Conservation (phyloP, 345 rosid species). For the Linum lewisii region DNA sequence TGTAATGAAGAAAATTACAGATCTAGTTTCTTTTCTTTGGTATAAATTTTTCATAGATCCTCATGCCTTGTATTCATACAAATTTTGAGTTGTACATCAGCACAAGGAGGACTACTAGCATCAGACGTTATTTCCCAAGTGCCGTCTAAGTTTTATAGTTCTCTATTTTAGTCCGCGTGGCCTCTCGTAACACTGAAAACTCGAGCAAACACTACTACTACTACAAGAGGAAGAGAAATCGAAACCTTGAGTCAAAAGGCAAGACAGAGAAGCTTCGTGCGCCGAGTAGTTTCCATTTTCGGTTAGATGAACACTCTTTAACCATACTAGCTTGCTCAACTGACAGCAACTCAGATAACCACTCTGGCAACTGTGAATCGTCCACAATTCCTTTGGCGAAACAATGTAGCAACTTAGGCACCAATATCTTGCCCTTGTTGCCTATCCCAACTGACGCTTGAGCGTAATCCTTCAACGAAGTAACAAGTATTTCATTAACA, state of each 20-base stretch:
- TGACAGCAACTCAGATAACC: conserved; percentile 49
- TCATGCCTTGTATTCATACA: too few relatives aligned
- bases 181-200: too few relatives aligned
- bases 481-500: conserved; percentile 32
- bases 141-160: too few relatives aligned
- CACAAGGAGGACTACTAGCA: too few relatives aligned
- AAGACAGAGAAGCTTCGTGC: conserved; percentile 36
- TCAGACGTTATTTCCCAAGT: too few relatives aligned
- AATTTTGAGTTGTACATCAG: too few relatives aligned
- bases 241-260: conserved; percentile 54
- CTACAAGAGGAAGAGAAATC: conserved; percentile 40
- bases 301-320: conserved; percentile 31
- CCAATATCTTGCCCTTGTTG: conserved; percentile 39
- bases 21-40: too few relatives aligned
- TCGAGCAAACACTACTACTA: background rate
- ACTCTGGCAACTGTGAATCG: conserved; percentile 34
- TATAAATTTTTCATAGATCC: too few relatives aligned
- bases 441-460: conserved; percentile 47
- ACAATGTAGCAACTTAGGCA: conserved; percentile 50
- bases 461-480: conserved; percentile 41
- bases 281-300: conserved; percentile 38
- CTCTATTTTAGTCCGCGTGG: too few relatives aligned
- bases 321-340: conserved; percentile 40
- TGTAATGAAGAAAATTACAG: too few relatives aligned
- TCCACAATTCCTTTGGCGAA: conserved; percentile 36